Percentiles rank a stretch among this genome's conserved stretches.
phyloP scores from a whole-genome alignment of 192 early-diverging fungal genomes.

The Coemansia sp. region DNA sequence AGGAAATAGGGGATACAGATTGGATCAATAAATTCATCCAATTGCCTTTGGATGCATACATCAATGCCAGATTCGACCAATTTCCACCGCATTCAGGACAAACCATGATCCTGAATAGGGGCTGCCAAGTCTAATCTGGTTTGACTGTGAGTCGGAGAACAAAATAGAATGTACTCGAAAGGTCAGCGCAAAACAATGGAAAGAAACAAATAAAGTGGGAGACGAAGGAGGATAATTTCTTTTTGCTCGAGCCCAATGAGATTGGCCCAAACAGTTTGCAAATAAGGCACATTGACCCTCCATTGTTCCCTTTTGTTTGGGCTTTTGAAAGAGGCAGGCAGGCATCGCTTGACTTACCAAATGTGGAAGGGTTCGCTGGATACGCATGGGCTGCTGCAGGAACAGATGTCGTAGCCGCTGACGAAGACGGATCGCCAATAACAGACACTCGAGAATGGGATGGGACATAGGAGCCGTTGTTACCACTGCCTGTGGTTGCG shows the following conservation, averaged over 20 bases:
- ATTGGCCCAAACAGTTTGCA: neutral
- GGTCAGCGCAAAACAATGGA: neutral
- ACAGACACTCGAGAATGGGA: slow-evolving; percentile 16
- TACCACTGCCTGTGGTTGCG: neutral
- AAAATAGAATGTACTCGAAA: neutral
- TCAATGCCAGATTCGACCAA: neutral
- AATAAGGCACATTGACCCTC: neutral
- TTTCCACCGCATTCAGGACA: slow-evolving; percentile 3
- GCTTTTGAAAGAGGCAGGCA: neutral
- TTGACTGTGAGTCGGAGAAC: slow-evolving; percentile 12
- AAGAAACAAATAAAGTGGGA: neutral
- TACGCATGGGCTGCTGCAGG: slow-evolving; percentile 14
- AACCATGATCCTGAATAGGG: neutral
- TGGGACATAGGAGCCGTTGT: slow-evolving; percentile 1
- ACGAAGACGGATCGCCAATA: slow-evolving; percentile 14
- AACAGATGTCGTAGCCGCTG: slow-evolving; percentile 6
- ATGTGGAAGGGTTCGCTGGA: slow-evolving; percentile 19
- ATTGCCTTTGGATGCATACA: neutral
- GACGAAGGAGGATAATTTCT: neutral
- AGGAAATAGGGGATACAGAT: neutral
- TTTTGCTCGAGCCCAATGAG: slow-evolving; percentile 2
- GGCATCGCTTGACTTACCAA: slow-evolving; percentile 39
- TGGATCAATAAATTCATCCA: slow-evolving; percentile 4
- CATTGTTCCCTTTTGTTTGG: slow-evolving; percentile 4
- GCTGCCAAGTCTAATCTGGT: neutral